phyloP scores from a whole-genome alignment of 768 basidiomycete species.

The Psilocybe azurescens region DNA sequence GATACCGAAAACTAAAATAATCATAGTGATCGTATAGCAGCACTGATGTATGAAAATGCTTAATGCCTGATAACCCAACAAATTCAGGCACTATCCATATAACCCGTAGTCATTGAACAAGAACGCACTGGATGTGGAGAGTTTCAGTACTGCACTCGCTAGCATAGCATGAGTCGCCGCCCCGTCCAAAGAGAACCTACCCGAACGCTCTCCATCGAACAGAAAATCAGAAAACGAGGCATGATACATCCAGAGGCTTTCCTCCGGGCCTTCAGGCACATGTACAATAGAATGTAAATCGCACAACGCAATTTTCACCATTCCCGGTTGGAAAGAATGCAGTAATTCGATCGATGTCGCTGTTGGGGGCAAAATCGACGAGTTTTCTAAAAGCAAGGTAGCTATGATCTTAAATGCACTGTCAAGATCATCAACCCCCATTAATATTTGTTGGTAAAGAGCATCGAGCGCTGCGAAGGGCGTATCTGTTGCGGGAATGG shows the following conservation, averaged over 20 bases:
- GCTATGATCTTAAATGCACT: no score
- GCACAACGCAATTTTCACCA: neutral
- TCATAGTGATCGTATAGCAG: no score
- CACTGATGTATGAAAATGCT: no score
- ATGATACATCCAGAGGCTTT: slow-evolving; percentile 6
- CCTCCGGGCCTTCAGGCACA: neutral
- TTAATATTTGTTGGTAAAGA: no score
- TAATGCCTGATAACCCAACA: no score
- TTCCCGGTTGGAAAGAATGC: no score
- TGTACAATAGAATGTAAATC: slow-evolving; percentile 7
- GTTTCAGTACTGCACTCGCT: neutral
- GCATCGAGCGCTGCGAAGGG: slow-evolving; percentile 10
- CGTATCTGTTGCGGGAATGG: neutral
- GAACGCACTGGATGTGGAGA: no score
- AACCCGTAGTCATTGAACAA: no score
- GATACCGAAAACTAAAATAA: no score
- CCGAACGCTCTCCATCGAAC: slow-evolving; percentile 6
- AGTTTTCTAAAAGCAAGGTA: no score
- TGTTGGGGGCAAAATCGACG: neutral
- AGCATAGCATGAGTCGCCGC: neutral
- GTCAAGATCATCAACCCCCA: no score
- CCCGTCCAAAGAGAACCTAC: slow-evolving; percentile 6
- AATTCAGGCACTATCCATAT: no score
- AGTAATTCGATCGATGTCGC: neutral
- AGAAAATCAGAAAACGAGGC: slow-evolving; percentile 18